Base-by-base conservation (phyloP, 257 asterid species). In the Cynanchum wilfordii region DNA sequence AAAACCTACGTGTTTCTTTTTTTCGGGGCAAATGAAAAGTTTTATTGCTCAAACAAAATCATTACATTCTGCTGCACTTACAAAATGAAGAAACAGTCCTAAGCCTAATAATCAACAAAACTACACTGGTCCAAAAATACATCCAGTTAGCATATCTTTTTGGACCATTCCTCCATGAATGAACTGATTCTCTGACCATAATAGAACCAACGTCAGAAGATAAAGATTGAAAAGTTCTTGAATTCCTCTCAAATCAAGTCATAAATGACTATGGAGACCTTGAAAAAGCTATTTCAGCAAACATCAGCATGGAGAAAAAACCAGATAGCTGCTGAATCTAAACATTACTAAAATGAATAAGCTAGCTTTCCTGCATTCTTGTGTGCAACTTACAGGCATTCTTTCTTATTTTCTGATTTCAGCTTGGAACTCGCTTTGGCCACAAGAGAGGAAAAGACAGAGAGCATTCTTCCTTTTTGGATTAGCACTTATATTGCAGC, bases 371-470 rank as follows among this genome's bases (percentile, higher is more conserved):
- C 47, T 62, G 33, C 47, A 30, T 62, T 62, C 47, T 33, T 13
- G 5, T 62, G 1, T 30, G 16, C 7, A 25, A 19, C 27, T 33
- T 63, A 19, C 8, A 7, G 49, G 56, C 10, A 22, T 38, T 68
- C 56, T 69, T 69, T 52, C 50, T 20, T 64, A 16, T 9, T 64
- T n/a, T 64, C 40, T 64, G 27, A 59, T 42, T 77, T 72, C 88
- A 95, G 99, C 99, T 50, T 95, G 99, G 99, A 87, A 92, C 45
- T 85, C 98, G 10, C 98, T 95, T 45, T 95, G 99, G 99, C 97
- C 99, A 0, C 90, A 77, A 75, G 98, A 95, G 84, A 85, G 97
- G 84, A 95, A 95, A 80, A 82, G 99, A 67, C 99, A 95, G 73
- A 85, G 98, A 63, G 91, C 99, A 0, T 92, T 95, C 77, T 95